Conservation (phyloP, 2,329 filamentous ascomycete species). For the Neofusicoccum umdonicola region DNA sequence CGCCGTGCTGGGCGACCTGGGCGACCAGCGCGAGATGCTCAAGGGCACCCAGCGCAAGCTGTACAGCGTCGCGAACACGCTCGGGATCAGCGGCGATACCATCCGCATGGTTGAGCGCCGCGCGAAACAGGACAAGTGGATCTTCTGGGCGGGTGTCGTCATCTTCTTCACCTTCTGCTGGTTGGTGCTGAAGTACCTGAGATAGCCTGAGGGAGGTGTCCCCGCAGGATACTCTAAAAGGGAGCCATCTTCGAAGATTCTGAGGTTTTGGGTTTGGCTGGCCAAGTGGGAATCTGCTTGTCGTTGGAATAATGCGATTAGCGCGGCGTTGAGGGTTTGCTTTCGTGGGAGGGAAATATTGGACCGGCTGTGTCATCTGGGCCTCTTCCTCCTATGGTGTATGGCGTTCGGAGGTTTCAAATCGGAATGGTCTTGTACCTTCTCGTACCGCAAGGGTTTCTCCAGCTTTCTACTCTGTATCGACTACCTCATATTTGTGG, state of each 20-base stretch:
- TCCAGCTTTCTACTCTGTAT: not conserved
- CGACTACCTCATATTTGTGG: not conserved
- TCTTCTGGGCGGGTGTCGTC: conserved; percentile 84
- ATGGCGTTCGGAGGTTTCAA: not conserved
- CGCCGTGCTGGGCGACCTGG: conserved; percentile 83
- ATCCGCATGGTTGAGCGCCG: conserved; percentile 94
- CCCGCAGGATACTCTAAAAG: too few species aligned
- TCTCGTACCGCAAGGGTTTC: not conserved
- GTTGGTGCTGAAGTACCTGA: conserved; percentile 80
- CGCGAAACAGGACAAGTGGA: conserved; percentile 95
- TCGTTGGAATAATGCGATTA: not conserved
- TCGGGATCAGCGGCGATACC: conserved; percentile 91
- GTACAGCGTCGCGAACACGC: conserved; percentile 89
- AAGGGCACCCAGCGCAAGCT: conserved; percentile 90
- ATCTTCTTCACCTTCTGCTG: conserved; percentile 91
- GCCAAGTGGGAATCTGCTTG: not conserved
- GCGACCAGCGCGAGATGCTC: conserved; percentile 87
- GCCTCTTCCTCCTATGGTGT: not conserved
- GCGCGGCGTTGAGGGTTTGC: conserved; percentile 2
- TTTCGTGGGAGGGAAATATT: not conserved
- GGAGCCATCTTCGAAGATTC: not conserved
- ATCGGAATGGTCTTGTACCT: not conserved
- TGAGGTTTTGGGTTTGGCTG: not conserved
- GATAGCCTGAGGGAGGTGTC: conserved; percentile 42
- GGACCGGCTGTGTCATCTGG: not conserved